Conservation (phyloP, 352 stramenopile species). For the Albugo laibachii region DNA sequence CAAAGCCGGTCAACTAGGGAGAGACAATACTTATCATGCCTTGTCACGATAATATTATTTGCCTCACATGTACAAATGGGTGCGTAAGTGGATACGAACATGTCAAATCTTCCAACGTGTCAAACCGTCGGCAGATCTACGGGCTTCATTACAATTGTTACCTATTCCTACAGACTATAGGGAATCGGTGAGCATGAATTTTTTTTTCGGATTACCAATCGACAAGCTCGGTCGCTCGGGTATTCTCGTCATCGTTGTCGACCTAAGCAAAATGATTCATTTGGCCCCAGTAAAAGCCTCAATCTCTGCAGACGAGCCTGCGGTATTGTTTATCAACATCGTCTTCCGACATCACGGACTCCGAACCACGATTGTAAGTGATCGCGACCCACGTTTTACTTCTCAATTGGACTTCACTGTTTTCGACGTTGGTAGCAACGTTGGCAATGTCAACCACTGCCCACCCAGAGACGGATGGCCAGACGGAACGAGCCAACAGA, state of each 20-base stretch:
- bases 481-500: constrained; percentile 9
- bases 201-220: neutral
- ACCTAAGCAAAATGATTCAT: neutral
- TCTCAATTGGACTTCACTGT: constrained; percentile 4
- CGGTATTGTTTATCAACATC: constrained; percentile 4
- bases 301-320: constrained; percentile 1
- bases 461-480: constrained; percentile 5
- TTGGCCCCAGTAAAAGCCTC: neutral
- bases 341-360: constrained; percentile 2
- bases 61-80: neutral
- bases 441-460: constrained; percentile 2
- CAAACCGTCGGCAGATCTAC: neutral
- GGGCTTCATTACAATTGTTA: neutral
- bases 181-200: constrained; percentile 3
- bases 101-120: neutral
- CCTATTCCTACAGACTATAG: constrained; percentile 1
- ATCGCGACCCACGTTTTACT: constrained; percentile 9
- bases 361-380: constrained; percentile 2
- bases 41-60: neutral
- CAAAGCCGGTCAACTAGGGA: neutral
- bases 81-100: neutral
- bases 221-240: neutral
- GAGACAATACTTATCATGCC: neutral
- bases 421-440: constrained; percentile 5
- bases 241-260: constrained; percentile 1